Conservation (phyloP, 352 stramenopile genomes). For the Achlya hypogyna region DNA sequence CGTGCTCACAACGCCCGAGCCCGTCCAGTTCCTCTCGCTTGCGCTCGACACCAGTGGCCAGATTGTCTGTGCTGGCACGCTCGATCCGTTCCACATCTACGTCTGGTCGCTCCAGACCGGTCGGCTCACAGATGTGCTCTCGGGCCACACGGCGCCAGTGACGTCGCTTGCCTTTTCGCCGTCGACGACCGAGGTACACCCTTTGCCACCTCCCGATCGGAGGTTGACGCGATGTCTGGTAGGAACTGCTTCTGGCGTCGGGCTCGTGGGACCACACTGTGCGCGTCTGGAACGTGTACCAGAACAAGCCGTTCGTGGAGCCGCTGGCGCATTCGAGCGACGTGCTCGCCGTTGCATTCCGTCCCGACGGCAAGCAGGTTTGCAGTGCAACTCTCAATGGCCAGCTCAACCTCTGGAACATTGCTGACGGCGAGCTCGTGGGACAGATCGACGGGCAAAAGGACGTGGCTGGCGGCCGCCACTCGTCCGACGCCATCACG, state of each 20-base stretch:
- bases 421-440: slow-evolving; percentile 91
- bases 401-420: slow-evolving; percentile 95
- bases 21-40: slow-evolving; percentile 96
- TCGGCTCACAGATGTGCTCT: slow-evolving; percentile 96
- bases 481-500: slow-evolving; percentile 70
- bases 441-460: slow-evolving; percentile 94
- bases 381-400: slow-evolving; percentile 94
- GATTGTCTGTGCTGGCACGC: slow-evolving; percentile 90
- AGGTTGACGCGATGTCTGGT: too few relatives aligned
- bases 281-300: slow-evolving; percentile 98
- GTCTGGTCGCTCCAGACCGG: slow-evolving; percentile 96
- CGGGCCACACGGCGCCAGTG: slow-evolving; percentile 95
- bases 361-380: slow-evolving; percentile 95
- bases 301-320: slow-evolving; percentile 92
- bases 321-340: slow-evolving; percentile 94
- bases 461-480: slow-evolving; percentile 93
- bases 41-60: slow-evolving; percentile 96
- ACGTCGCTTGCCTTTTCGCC: slow-evolving; percentile 90
- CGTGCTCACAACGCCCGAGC: slow-evolving; percentile 94
- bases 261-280: slow-evolving; percentile 98
- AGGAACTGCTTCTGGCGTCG: slow-evolving; percentile 89
- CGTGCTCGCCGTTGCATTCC: slow-evolving; percentile 94
- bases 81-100: slow-evolving; percentile 97
- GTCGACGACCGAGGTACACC: slow-evolving; percentile 39
- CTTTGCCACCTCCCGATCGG: slow-evolving; percentile 26